Base-by-base conservation (phyloP, 805 yeast genomes). In the Myxozyma mucilagina region DNA sequence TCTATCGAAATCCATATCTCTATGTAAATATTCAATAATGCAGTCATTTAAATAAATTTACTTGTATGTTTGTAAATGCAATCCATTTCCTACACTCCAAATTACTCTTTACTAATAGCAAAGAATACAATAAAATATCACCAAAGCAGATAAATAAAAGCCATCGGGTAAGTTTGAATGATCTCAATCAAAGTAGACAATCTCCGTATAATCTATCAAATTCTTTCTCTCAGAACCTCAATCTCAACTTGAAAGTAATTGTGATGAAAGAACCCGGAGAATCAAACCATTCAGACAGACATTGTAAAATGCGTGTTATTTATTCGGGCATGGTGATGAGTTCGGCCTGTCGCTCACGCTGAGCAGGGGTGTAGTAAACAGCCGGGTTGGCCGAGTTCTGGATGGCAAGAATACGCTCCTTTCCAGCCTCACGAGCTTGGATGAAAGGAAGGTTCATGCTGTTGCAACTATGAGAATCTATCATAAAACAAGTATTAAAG, bases 401-500 rank as follows among this genome's bases (percentile, higher is more conserved):
- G 53, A 54, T 38, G 7, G 13, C 38, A 13, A 8, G 3, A n/a
- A 54, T 14, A 11, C 50, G n/a, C 13, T 20, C 39, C 31, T 32
- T 38, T 13, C 58, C 58, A 8, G 36, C 47, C 24, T 18, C 34
- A 41, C 41, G 47, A 16, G 48, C 49, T 53, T 43, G 24, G 11
- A 57, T 41, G 49, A 38, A 57, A n/a, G 61, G 61, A n/a, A 41
- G 32, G 61, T 57, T 53, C 53, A 52, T 35, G 50, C 61, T 57
- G 52, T 50, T 34, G 31, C 29, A 24, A 24, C 29, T 24, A 24
- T 24, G 29, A 24, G 29, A 24, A 24, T 24, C 29, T 4, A 24
- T 24, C 29, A 24, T 4, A 24, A 24, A 24, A 24, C 29, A 24
- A 32, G 32, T 32, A 20, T 9, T 31, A 32, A 39, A 13, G 20